Conservation (phyloP, 441 rosid species). For the Capsella rubella region DNA sequence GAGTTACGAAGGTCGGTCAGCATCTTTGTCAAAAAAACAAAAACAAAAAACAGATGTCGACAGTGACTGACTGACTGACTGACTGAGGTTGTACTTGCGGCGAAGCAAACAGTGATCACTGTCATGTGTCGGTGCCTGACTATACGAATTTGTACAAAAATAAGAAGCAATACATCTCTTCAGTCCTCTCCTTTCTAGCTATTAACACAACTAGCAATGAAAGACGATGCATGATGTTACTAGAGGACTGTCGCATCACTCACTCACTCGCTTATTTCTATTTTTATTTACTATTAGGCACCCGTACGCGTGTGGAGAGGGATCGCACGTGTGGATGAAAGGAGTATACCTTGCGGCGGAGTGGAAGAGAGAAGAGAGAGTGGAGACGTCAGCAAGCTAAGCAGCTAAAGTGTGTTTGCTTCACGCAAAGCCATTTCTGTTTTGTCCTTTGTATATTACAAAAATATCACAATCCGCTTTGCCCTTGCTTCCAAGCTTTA, state of each 20-base stretch:
- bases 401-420: conserved; percentile 36
- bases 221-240: background rate
- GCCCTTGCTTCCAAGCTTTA: conserved; percentile 43
- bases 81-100: conserved; percentile 46
- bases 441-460: conserved; percentile 27
- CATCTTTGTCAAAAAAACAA: conserved; percentile 36
- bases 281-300: background rate
- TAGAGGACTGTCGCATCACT: background rate
- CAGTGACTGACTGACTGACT: conserved; percentile 41
- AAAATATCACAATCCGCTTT: conserved; percentile 7
- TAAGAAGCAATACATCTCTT: conserved; percentile 9
- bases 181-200: no score
- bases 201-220: background rate
- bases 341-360: conserved; percentile 19
- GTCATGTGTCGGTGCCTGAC: conserved; percentile 42
- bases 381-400: conserved; percentile 24
- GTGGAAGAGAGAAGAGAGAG: conserved; percentile 11
- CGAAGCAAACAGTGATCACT: conserved; percentile 43
- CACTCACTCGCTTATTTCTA: background rate
- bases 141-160: conserved; percentile 19
- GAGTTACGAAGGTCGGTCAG: background rate
- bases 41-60: background rate
- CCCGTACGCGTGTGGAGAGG: background rate
- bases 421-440: conserved; percentile 39
- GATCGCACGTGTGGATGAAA: conserved; percentile 25